Base-by-base conservation (phyloP, 2,329 filamentous ascomycete genomes). In the Teratosphaeriaceae sp. region DNA sequence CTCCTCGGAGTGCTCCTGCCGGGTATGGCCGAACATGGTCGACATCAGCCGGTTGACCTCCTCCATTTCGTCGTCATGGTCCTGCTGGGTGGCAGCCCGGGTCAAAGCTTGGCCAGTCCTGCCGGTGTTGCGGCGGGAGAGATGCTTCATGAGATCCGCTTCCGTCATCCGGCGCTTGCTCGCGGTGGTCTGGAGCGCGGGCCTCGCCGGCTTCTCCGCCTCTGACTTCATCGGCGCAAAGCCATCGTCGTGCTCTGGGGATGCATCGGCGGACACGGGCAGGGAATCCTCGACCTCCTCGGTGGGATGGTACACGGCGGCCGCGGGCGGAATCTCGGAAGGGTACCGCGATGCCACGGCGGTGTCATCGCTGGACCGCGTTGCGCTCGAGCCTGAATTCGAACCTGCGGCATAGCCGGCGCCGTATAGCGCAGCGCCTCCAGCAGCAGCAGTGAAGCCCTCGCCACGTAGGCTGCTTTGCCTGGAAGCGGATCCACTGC, bases 11-110 rank as follows among this genome's bases (percentile, higher is more conserved):
- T 76, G 68, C 34, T 75, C 72, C 51, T 82, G 80, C 5, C 83
- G 72, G 16, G 75, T 75, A 24, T 71, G 66, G 5, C 83, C 83
- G 54, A 86, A 87, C 74, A 87, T 84, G 2, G 77, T 76, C 0
- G 80, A 84, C 69, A 87, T 79, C 29, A 85, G 64, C 9, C 70
- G 67, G 39, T 80, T 71, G 23, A 82, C 75, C 53, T 80, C 76
- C n/a, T 69, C 68, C 11, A 11, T 6, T 36, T 67, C 66, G 35
- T 72, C 72, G 3, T 69, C 63, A 1, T 40, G 21, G 9, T 48
- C 43, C 36, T 52, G 57, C 23, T 44, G 37, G 9, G 50, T 54
- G 2, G 43, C 30, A 7, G 36, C 42, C 8, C 51, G 51, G 19
- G 63, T 48, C 38, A 48, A 54, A 2, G 44, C 47, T 33, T 29